A percentile compares a stretch with the other conserved stretches of the same genome.
These are phyloP conservation scores for Naganishia friedmannii DNA, from an alignment of 768 basidiomycete genomes.

Conservation along the genomic window DNA sequence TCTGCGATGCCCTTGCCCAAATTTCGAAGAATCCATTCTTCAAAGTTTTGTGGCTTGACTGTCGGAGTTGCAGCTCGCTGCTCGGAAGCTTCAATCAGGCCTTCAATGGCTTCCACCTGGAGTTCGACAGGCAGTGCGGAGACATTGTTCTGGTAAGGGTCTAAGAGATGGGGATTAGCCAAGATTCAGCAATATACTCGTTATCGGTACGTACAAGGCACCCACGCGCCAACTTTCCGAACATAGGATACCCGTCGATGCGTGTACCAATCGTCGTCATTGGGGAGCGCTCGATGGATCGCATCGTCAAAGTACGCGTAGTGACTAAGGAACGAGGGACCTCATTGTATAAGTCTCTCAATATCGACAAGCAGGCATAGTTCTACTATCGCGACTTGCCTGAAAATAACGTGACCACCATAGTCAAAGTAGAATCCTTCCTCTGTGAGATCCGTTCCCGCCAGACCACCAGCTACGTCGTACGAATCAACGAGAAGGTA, in stretches of 20 bases:
- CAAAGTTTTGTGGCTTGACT: slow-evolving; percentile 51
- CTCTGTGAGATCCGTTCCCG: slow-evolving; percentile 50
- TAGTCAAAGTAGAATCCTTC: slow-evolving; percentile 55
- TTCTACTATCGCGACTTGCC: slow-evolving; percentile 32
- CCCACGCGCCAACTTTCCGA: slow-evolving; percentile 49
- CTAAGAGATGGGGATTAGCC: slow-evolving; percentile 23
- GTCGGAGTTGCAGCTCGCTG: slow-evolving; percentile 39
- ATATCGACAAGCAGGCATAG: neutral
- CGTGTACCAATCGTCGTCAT: slow-evolving; percentile 52
- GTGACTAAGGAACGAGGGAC: slow-evolving; percentile 38
- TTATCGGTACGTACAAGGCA: slow-evolving; percentile 49
- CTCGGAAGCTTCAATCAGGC: slow-evolving; percentile 52
- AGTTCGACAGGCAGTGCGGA: slow-evolving; percentile 51
- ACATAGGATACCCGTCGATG: slow-evolving; percentile 54
- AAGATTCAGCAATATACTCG: neutral
- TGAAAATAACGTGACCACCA: slow-evolving; percentile 55
- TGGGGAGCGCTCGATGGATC: slow-evolving; percentile 52
- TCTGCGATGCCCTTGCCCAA: slow-evolving; percentile 53
- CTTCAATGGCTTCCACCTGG: slow-evolving; percentile 52
- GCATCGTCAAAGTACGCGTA: slow-evolving; percentile 54
- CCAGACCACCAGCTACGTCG: slow-evolving; percentile 50
- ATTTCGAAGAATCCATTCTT: slow-evolving; percentile 53
- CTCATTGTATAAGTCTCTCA: neutral
- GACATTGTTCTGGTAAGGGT: slow-evolving; percentile 53
- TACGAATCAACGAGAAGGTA: slow-evolving; percentile 50